phyloP scores from a whole-genome alignment of 805 yeast genomes.

The Cyberlindnera maritima region DNA sequence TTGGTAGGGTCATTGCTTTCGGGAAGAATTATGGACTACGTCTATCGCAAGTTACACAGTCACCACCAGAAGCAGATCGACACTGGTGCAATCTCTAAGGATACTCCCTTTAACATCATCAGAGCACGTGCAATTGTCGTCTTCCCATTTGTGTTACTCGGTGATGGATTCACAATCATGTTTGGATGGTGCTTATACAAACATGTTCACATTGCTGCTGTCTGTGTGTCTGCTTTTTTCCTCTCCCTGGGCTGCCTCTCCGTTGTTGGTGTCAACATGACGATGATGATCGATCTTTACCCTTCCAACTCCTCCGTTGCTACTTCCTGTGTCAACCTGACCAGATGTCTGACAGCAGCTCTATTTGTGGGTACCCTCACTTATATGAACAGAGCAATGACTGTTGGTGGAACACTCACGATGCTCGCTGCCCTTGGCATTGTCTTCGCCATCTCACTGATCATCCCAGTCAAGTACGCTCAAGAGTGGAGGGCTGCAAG shows the following conservation, averaged over 20 bases:
- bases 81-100: conserved; percentile 23
- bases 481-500: conserved; percentile 28
- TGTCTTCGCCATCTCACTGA: conserved; percentile 23
- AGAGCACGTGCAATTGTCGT: conserved; percentile 50
- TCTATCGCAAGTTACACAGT: conserved; percentile 30
- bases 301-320: conserved; percentile 74
- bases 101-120: conserved; percentile 47
- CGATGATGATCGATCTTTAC: conserved; percentile 70
- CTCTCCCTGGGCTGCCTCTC: conserved; percentile 57
- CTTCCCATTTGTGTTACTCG: conserved; percentile 40
- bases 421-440: conserved; percentile 53
- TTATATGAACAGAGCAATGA: conserved; percentile 55
- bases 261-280: conserved; percentile 54
- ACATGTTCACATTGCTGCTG: conserved; percentile 7
- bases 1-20: conserved; percentile 54
- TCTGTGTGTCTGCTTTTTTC: conserved; percentile 51
- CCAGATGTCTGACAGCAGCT: conserved; percentile 71
- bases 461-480: conserved; percentile 32
- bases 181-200: conserved; percentile 75
- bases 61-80: conserved; percentile 20
- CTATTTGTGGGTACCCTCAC: conserved; percentile 67
- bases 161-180: conserved; percentile 41
- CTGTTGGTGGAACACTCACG: conserved; percentile 75
- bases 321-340: conserved; percentile 67
- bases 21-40: conserved; percentile 55